Evolutionary conservation across 1,284 basidiomycete genomes (phyloP).

Genomic region (Papiliotrema fonsecae): DNA sequence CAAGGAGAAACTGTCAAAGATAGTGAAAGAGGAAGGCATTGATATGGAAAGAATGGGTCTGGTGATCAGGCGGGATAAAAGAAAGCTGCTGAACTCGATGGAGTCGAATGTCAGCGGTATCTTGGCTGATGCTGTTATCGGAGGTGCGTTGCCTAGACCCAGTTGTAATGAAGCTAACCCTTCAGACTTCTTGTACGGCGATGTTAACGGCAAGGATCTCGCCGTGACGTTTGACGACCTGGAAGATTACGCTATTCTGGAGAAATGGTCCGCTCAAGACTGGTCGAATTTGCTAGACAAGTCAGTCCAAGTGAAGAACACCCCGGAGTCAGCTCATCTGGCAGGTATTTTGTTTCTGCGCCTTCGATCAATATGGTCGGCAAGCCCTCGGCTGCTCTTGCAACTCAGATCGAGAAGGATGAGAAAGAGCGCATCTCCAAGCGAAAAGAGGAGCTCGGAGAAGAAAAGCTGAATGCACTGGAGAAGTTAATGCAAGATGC

Average conservation of each 20-base stretch:
- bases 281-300: slow-evolving; percentile 77
- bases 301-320: slow-evolving; percentile 50
- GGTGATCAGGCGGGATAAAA: slow-evolving; percentile 81
- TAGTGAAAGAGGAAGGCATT: slow-evolving; percentile 65
- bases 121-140: slow-evolving; percentile 59
- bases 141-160: slow-evolving; percentile 22
- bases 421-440: slow-evolving; percentile 72
- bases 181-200: slow-evolving; percentile 81
- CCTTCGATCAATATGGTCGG: slow-evolving; percentile 72
- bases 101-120: slow-evolving; percentile 39
- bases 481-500: slow-evolving; percentile 70
- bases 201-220: slow-evolving; percentile 76
- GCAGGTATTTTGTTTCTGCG: slow-evolving; percentile 71
- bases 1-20: slow-evolving; percentile 63
- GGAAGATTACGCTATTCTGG: slow-evolving; percentile 62
- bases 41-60: slow-evolving; percentile 90
- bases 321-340: slow-evolving; percentile 3
- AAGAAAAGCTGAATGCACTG: slow-evolving; percentile 70
- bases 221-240: slow-evolving; percentile 72
- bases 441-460: slow-evolving; percentile 69
- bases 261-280: slow-evolving; percentile 66
- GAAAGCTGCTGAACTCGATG: slow-evolving; percentile 56
- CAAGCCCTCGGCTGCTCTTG: slow-evolving; percentile 81
- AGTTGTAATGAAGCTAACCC: not conserved
- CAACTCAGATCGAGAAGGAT: slow-evolving; percentile 71